phyloP scores from a whole-genome alignment of 2,329 filamentous ascomycete genomes.

The Sporothrix mexicana region DNA sequence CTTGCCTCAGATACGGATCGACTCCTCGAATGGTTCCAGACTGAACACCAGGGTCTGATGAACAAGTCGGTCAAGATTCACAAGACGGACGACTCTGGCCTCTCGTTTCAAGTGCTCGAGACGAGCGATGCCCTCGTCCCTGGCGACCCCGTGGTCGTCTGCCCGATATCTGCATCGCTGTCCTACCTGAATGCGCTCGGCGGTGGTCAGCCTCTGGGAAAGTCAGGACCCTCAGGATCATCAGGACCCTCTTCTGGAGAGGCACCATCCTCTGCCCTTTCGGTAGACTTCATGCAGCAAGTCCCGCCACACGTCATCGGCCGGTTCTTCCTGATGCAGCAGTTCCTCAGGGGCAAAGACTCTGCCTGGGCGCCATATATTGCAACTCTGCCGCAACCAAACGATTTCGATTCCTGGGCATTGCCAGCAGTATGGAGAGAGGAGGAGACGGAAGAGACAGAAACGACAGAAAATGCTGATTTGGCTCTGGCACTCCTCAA shows the following conservation, averaged over 20 bases:
- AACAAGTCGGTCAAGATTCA: conserved; percentile 61
- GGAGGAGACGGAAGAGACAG: too few relatives aligned
- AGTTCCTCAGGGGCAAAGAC: conserved; percentile 62
- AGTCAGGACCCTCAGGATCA: conserved; percentile 31
- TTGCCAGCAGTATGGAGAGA: conserved; percentile 69
- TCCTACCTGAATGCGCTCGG: conserved; percentile 64
- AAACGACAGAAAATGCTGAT: conserved; percentile 20
- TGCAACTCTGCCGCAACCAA: conserved; percentile 66
- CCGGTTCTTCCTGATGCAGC: conserved; percentile 71
- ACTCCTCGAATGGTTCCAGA: conserved; percentile 48
- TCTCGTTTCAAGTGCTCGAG: conserved; percentile 58
- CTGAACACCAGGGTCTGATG: conserved; percentile 53
- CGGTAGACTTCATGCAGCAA: conserved; percentile 54
- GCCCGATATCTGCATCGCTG: conserved; percentile 60
- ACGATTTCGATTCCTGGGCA: conserved; percentile 55
- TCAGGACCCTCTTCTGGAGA: conserved; percentile 20
- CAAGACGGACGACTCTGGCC: conserved; percentile 56
- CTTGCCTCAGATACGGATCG: conserved; percentile 34
- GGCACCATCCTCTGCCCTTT: conserved; percentile 47
- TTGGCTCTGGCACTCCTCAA: conserved; percentile 50
- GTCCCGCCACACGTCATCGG: conserved; percentile 65
- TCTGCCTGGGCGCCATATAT: conserved; percentile 76
- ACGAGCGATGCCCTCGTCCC: conserved; percentile 43
- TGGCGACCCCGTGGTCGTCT: conserved; percentile 55
- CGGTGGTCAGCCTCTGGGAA: conserved; percentile 41